These are phyloP conservation scores for Phialophora verrucosa DNA, from an alignment of 2,329 filamentous ascomycete species.

Conservation along the genomic window DNA sequence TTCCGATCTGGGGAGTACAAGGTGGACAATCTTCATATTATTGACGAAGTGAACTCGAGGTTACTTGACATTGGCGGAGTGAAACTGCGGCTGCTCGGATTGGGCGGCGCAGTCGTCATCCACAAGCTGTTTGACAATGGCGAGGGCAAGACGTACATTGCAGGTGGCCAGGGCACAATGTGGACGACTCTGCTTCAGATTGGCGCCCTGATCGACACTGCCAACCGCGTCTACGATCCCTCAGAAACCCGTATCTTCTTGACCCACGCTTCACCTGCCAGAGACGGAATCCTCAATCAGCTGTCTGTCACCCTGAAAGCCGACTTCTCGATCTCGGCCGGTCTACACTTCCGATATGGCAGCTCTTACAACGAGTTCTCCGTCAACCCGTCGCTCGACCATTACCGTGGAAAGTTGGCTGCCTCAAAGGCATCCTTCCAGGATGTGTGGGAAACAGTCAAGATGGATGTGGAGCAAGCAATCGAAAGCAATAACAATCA, in stretches of 20 bases:
- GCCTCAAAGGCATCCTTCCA: constrained; percentile 98
- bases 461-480: constrained; percentile 90
- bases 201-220: constrained; percentile 96
- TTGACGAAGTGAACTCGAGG: constrained; percentile 96
- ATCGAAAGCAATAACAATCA: constrained; percentile 93
- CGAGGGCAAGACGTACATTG: constrained; percentile 96
- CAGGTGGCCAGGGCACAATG: constrained; percentile 98
- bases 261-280: constrained; percentile 93
- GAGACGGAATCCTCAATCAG: constrained; percentile 96
- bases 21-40: constrained; percentile 95
- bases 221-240: constrained; percentile 96
- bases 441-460: constrained; percentile 99
- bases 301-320: constrained; percentile 96
- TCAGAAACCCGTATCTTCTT: constrained; percentile 96
- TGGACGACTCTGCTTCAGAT: constrained; percentile 98
- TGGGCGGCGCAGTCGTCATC: constrained; percentile 98
- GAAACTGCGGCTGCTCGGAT: constrained; percentile 88
- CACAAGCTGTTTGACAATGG: constrained; percentile 99
- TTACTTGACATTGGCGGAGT: constrained; percentile 93
- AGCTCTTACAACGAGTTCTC: constrained; percentile 99
- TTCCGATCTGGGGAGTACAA: constrained; percentile 98
- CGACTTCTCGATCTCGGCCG: constrained; percentile 96
- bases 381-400: constrained; percentile 95
- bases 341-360: constrained; percentile 96
- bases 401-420: constrained; percentile 97